Percentiles rank a stretch among this genome's conserved stretches.
Conservation (phyloP, 2,329 filamentous ascomycete genomes). For the Alternaria solani region DNA sequence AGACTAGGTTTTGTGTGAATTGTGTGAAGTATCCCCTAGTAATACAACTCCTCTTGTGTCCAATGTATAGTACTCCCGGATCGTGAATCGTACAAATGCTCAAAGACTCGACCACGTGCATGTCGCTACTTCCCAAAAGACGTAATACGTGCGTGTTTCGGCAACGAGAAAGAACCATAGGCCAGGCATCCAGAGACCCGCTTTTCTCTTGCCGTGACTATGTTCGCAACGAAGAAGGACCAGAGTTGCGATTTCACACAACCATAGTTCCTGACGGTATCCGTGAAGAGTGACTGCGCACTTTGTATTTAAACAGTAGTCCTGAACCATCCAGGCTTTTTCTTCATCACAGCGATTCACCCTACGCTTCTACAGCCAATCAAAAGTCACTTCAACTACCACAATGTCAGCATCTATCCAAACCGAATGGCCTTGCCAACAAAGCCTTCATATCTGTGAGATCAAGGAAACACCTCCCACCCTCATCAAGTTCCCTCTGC, state of each 20-base stretch:
- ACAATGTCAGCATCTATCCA: not conserved
- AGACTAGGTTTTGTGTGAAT: not conserved
- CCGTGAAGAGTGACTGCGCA: not conserved
- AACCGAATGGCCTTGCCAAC: not conserved
- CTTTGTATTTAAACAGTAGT: not conserved
- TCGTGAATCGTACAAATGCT: not conserved
- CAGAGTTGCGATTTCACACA: not conserved
- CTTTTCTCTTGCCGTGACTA: not conserved
- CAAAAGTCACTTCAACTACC: not conserved
- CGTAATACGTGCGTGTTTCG: not conserved
- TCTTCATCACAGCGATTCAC: not conserved
- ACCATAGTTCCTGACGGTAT: not conserved
- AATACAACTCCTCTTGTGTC: not conserved
- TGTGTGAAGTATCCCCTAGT: not conserved
- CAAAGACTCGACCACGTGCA: not conserved
- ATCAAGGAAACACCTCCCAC: not conserved
- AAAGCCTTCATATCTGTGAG: not conserved
- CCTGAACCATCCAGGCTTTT: not conserved
- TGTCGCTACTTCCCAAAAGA: not conserved
- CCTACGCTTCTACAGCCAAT: not conserved
- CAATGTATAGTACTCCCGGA: not conserved
- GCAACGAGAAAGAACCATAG: not conserved
- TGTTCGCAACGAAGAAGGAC: not conserved
- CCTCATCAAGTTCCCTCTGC: not conserved
- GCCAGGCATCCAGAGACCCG: not conserved